Base-by-base conservation (phyloP, 257 asterid genomes). In the Penstemon eatonii region DNA sequence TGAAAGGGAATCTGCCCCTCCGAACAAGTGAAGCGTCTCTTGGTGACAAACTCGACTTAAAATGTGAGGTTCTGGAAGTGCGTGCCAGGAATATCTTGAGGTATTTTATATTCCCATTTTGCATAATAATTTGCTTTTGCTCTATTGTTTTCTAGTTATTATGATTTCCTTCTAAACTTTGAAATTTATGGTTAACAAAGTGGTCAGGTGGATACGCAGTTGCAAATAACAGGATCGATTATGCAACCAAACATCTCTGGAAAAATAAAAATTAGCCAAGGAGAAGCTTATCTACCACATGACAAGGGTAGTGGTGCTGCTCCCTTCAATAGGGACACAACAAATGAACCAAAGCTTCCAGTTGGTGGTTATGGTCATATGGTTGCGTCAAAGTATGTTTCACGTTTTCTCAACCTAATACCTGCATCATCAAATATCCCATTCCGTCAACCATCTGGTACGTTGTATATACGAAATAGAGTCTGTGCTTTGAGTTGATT, bases 221-320 rank as follows among this genome's bases (percentile, higher is more conserved):
- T 94, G 85, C 97, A 91, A 78, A 75, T 94, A 52, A 84, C 89
- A 73, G 97, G 99, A 70, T 94, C 96, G 39, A 87, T 94, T 71
- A 77, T 88, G 89, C 96, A 91, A 91, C 99, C 99, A 66, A 94
- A 88, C 81, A 86, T 91, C 76, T 90, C 97, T 36, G 99, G 99
- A 60, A 91, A 91, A 77, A 90, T 88, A 58, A 94, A 91, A 78
- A 72, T 94, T 77, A 89, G 99, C 82, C 99, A 87, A 57, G 99
- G 99, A 68, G 99, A 94, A 86, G 94, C 85, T 61, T 94, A 94
- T 83, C 80, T 94, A 63, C 97, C 97, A 56, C 99, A 94, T 39
- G 99, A 94, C 78, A 94, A 89, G 86, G 96, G 97, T 39, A 84
- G 90, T 78, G 99, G 96, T 78, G 82, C 87, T 76, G 84, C 89